Conservation (phyloP, 2,329 filamentous ascomycete genomes). For the Aspergillus alliaceus region DNA sequence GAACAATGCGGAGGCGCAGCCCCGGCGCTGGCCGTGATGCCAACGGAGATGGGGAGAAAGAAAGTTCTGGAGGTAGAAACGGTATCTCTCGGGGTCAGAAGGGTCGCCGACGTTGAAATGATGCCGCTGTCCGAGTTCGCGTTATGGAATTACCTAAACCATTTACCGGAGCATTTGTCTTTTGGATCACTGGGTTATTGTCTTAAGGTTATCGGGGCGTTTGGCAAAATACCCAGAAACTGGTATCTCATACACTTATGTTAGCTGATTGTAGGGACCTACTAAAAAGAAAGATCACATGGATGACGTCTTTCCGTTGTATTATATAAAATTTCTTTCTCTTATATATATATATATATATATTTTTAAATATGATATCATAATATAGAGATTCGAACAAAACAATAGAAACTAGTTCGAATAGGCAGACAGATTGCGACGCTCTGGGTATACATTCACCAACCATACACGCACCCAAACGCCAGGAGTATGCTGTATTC, state of each 20-base stretch:
- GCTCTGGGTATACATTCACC: neutral
- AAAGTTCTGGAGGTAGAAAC: slow-evolving; percentile 21
- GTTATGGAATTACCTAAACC: neutral
- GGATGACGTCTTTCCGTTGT: neutral
- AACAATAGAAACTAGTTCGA: neutral
- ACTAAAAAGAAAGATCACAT: neutral
- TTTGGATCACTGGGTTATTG: neutral
- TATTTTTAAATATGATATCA: neutral
- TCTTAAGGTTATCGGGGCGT: neutral
- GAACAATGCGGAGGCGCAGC: slow-evolving; percentile 85
- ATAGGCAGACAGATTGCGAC: neutral
- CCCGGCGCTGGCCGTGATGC: slow-evolving; percentile 67
- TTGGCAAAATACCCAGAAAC: neutral
- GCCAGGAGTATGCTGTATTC: neutral
- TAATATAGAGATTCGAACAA: neutral
- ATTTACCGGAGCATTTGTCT: neutral
- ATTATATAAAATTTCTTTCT: neutral
- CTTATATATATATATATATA: neutral
- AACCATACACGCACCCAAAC: neutral
- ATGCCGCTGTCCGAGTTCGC: neutral
- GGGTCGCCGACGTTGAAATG: slow-evolving; percentile 32
- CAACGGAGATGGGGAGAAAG: slow-evolving; percentile 31
- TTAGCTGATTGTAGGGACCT: neutral
- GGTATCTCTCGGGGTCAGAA: slow-evolving; percentile 25
- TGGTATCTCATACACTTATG: neutral